These are phyloP conservation scores for Auricularia heimuer DNA, from an alignment of 768 basidiomycete species.

Conservation along the genomic window DNA sequence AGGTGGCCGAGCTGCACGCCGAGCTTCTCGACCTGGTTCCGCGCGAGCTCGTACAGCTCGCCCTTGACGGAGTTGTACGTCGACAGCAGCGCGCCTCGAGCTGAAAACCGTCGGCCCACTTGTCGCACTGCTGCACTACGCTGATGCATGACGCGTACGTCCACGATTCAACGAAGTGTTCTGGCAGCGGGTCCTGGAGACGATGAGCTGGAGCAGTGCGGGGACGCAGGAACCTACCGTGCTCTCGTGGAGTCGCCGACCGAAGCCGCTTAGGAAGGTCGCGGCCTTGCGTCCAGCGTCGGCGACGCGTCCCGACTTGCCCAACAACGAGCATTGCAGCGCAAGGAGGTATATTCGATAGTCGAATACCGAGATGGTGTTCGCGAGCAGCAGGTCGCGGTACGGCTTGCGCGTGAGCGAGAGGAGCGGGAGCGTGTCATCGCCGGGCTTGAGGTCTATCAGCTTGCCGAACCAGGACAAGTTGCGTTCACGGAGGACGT, in stretches of 20 bases:
- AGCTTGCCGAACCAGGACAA: slow-evolving; percentile 89
- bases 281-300: slow-evolving; percentile 65
- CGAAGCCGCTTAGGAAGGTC: slow-evolving; percentile 69
- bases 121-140: slow-evolving; percentile 68
- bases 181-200: slow-evolving; percentile 40
- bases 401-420: slow-evolving; percentile 75
- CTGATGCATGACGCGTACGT: slow-evolving; percentile 82
- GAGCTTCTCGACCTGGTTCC: slow-evolving; percentile 81
- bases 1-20: slow-evolving; percentile 68
- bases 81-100: slow-evolving; percentile 37
- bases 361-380: slow-evolving; percentile 89
- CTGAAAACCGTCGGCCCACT: slow-evolving; percentile 47
- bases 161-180: slow-evolving; percentile 87
- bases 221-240: slow-evolving; percentile 15
- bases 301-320: slow-evolving; percentile 51
- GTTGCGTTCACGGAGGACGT: slow-evolving; percentile 65
- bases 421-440: slow-evolving; percentile 78
- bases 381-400: slow-evolving; percentile 78
- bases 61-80: slow-evolving; percentile 69
- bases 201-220: slow-evolving; percentile 6
- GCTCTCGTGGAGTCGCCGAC: slow-evolving; percentile 60
- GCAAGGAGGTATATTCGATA: slow-evolving; percentile 85
- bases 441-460: slow-evolving; percentile 55
- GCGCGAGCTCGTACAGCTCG: slow-evolving; percentile 84
- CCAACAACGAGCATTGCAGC: slow-evolving; percentile 71